A percentile compares a stretch with the other conserved stretches of the same genome.
phyloP scores from a whole-genome alignment of 2,329 filamentous ascomycete genomes.

The Exophiala viscosa region DNA sequence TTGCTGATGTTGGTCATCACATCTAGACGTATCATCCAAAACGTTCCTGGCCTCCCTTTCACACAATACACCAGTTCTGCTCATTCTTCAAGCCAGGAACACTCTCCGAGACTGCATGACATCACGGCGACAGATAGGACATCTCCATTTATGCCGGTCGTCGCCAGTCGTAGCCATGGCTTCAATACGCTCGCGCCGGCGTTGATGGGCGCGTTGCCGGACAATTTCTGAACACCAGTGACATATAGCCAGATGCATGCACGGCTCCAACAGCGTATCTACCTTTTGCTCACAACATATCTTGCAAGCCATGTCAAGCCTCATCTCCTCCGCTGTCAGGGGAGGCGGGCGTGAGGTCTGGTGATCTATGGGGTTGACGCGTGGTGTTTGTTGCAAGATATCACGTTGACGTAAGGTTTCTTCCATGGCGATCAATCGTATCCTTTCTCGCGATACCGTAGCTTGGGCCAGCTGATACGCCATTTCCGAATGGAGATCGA shows the following conservation, averaged over 20 bases:
- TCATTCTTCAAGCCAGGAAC: conserved; percentile 12
- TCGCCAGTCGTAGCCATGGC: neutral
- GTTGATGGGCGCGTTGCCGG: conserved; percentile 5
- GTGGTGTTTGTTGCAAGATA: conserved; percentile 5
- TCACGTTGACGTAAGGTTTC: neutral
- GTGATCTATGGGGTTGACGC: conserved; percentile 24
- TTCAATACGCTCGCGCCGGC: neutral
- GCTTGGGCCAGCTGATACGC: too few species aligned
- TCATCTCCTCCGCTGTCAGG: conserved; percentile 21
- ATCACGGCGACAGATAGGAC: conserved; percentile 22
- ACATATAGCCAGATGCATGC: conserved; percentile 27
- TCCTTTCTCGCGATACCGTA: too few species aligned
- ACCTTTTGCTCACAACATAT: conserved; percentile 27
- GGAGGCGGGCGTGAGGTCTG: conserved; percentile 19
- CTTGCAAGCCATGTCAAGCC: conserved; percentile 23
- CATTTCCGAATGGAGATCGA: neutral
- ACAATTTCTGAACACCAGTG: conserved; percentile 25
- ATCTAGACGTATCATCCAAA: neutral
- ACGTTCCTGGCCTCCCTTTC: neutral
- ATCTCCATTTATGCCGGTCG: conserved; percentile 12
- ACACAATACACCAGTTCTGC: neutral
- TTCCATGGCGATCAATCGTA: neutral
- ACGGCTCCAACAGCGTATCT: conserved; percentile 25
- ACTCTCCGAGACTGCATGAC: conserved; percentile 17
- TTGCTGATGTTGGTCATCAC: neutral